Conservation (phyloP, 2,329 filamentous ascomycete genomes). For the Colletotrichum tanaceti region DNA sequence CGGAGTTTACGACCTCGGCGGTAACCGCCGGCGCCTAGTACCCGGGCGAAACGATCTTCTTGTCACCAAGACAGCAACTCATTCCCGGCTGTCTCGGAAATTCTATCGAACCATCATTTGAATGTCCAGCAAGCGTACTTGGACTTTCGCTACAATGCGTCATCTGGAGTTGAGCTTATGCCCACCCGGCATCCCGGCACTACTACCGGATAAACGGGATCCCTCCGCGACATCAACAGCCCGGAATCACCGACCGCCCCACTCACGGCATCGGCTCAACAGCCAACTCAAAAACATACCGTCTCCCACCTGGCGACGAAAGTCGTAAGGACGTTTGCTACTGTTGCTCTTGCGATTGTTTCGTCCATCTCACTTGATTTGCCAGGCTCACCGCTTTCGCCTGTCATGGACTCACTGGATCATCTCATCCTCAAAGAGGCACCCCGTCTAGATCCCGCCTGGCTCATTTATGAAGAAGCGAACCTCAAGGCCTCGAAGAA, state of each 20-base stretch:
- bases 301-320: background rate
- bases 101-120: too few relatives aligned
- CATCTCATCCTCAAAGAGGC: conserved; percentile 24
- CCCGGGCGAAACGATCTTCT: background rate
- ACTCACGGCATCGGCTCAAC: conserved; percentile 11
- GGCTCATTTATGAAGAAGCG: conserved; percentile 53
- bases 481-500: conserved; percentile 46
- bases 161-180: background rate
- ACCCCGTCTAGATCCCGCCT: conserved; percentile 55
- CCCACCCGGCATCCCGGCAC: conserved; percentile 13
- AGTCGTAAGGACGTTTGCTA: background rate
- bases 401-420: conserved; percentile 16
- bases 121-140: background rate
- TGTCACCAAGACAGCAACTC: background rate
- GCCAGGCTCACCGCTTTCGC: background rate
- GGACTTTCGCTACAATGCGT: background rate
- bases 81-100: background rate
- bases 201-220: conserved; percentile 36
- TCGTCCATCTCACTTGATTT: background rate
- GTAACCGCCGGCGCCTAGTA: background rate
- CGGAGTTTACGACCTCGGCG: conserved; percentile 34
- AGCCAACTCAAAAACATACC: conserved; percentile 14
- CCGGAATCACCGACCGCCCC: conserved; percentile 34
- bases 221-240: conserved; percentile 32
- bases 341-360: too few relatives aligned